Evolutionary conservation across 2,329 filamentous ascomycete genomes (phyloP).

Genomic region (Penicillium sp.): DNA sequence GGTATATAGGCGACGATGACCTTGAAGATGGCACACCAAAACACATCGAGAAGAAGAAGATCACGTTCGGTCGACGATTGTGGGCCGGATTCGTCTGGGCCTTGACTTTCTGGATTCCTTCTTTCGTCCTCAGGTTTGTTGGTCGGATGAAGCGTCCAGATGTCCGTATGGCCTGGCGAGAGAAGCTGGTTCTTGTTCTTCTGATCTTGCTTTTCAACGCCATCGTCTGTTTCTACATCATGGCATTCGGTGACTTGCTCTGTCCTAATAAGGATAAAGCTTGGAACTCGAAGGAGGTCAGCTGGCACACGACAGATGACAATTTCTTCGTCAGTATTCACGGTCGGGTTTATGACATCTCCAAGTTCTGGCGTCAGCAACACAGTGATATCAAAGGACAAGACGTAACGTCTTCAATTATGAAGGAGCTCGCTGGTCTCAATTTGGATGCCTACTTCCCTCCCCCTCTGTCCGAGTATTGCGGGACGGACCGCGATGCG

Average conservation of each 20-base stretch:
- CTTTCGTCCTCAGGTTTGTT: conserved; percentile 74
- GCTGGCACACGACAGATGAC: conserved; percentile 68
- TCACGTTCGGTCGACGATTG: conserved; percentile 66
- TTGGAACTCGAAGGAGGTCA: conserved; percentile 74
- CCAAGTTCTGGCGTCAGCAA: conserved; percentile 81
- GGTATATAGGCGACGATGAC: conserved; percentile 72
- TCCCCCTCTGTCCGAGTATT: conserved; percentile 74
- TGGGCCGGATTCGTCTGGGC: conserved; percentile 88
- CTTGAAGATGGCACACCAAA: conserved; percentile 78
- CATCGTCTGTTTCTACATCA: conserved; percentile 86
- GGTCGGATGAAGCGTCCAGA: conserved; percentile 97
- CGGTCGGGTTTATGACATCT: conserved; percentile 89
- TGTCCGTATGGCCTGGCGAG: conserved; percentile 95
- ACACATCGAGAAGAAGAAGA: conserved; percentile 71
- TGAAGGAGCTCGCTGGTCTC: conserved; percentile 77
- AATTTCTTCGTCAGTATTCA: conserved; percentile 88
- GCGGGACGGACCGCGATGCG: conserved; percentile 67
- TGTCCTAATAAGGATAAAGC: conserved; percentile 93
- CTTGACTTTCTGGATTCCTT: conserved; percentile 93
- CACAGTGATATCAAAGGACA: conserved; percentile 72
- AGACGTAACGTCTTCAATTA: conserved; percentile 65
- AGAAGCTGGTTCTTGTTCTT: conserved; percentile 83
- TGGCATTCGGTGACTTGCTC: conserved; percentile 79
- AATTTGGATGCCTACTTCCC: conserved; percentile 86
- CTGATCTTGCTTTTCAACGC: conserved; percentile 83